Evolutionary conservation across 1,284 basidiomycete genomes (phyloP).

Genomic region (Rhodotorula sp.): DNA sequence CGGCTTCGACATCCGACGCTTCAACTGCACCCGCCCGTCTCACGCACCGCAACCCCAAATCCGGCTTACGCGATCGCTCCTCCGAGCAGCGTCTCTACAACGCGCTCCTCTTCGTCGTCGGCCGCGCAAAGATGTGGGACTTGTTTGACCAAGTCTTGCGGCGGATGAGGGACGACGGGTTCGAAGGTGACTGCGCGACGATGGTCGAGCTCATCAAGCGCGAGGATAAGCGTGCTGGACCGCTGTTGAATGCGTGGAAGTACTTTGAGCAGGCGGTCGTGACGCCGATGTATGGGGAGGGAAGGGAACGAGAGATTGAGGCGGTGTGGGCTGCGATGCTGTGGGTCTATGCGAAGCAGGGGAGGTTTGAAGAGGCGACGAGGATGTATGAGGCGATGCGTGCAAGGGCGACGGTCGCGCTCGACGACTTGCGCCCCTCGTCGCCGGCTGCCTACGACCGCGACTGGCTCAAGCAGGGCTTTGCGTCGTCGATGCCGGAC

Average conservation of each 20-base stretch:
- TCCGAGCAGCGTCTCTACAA: conserved; percentile 16
- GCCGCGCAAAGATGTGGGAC: conserved; percentile 15
- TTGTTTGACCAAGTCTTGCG: conserved; percentile 28
- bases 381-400: conserved; percentile 24
- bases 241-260: conserved; percentile 18
- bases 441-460: too few relatives aligned
- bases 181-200: conserved; percentile 6
- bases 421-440: not conserved
- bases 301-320: not conserved
- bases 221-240: conserved; percentile 11
- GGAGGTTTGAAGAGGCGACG: conserved; percentile 16
- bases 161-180: conserved; percentile 13
- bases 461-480: not conserved
- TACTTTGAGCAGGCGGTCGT: conserved; percentile 16
- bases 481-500: not conserved
- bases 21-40: not conserved
- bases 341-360: conserved; percentile 19
- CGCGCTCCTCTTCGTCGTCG: conserved; percentile 24
- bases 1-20: not conserved
- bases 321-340: conserved; percentile 21
- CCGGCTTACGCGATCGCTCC: too few relatives aligned
- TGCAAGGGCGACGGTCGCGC: conserved; percentile 6
- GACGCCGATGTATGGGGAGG: too few relatives aligned
- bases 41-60: too few relatives aligned
- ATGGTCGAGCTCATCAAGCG: conserved; percentile 13